Evolutionary conservation across 176 grass and related monocot genomes (phyloP), one percentile per base, ranked within the genome.

Genomic region (Cocos nucifera): DNA sequence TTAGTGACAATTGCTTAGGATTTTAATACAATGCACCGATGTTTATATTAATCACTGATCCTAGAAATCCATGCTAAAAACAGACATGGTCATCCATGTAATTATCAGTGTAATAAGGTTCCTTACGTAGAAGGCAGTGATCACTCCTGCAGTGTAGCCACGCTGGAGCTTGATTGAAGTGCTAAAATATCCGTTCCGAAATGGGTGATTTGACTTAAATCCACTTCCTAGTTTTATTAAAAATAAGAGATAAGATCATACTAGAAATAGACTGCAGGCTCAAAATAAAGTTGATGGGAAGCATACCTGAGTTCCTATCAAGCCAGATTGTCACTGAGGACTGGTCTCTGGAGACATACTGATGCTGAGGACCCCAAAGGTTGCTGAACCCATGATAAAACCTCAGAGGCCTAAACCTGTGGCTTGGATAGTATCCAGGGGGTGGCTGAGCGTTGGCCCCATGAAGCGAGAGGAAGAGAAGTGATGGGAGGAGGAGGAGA

Each of bases 331-430:
- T 65, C 22, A 28, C 63, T 0, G 48, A 27, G 22, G 21, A 26
- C 63, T 65, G 63, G 49, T 65, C 63, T 39, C 63, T 24, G 14
- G 63, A 27, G 63, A 65, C 63, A 7, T 22, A 26, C 20, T 65
- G 63, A 50, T 65, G 63, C 49, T 65, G 22, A 16, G 63, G 63
- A 21, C 63, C 63, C 63, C 63, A 65, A 39, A 65, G 63, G 10
- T 65, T 65, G 63, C 18, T 53, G 49, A 65, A 65, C 3, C 63
- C 63, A 1, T 50, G 49, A 24, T 53, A 27, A 50, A 65, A 65
- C 15, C 63, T 23, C 3, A 65, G 22, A 6, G 63, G 63, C 21
- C 49, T 53, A n/a, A 56, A 68, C 65, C 27, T 18, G 65, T 56
- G 21, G 65, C 65, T 68, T 6, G 53, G 65, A 15, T 39, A 56